Evolutionary conservation across 1,284 basidiomycete species (phyloP), one percentile per base, ranked within the genome.

Genomic region (Cutaneotrichosporon dermatis): DNA sequence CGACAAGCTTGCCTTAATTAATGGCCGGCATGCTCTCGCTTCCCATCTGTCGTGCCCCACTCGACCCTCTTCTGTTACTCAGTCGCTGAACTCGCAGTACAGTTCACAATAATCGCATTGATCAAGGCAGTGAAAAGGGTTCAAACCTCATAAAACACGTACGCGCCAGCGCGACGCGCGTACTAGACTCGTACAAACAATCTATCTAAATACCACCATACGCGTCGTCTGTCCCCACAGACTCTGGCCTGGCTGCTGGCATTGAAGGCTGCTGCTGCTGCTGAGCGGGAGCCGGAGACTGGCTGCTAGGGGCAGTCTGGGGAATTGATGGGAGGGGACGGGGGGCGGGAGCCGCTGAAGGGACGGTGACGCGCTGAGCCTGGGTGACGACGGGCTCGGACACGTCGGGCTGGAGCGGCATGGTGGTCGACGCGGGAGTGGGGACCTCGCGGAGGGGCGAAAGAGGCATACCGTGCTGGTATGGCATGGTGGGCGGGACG

Each of bases 401-500:
- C 4, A 6, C 46, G 33, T 49, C 46, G 7, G 46, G 46, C 46
- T 34, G 33, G 34, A 49, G 46, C 4, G 46, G 12, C 6, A 36
- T 12, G 5, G 9, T 15, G n/a, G 52, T 45, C 25, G 46, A 51
- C 46, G 51, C 42, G 9, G 67, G 67, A n/a, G 76, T 76, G 4
- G 68, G 61, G 4, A 76, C 70, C 61, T 78, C 76, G 12, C 42
- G 42, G n/a, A 78, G 55, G 4, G 75, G 72, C 5, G 73, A 69
- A 1, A 78, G 68, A 1, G 76, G 76, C 54, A 66, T 69, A 52
- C 76, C 76, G 58, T 78, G 76, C 44, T 70, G 61, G 60, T 76
- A 78, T 6, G 74, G 74, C 59, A 55, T 66, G 61, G 51, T 65
- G 57, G 43, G 58, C 44, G 7, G 72, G 51, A 15, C 49, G 56